Conservation (phyloP, 805 yeast species). For the Grigorovia transvaalensis region DNA sequence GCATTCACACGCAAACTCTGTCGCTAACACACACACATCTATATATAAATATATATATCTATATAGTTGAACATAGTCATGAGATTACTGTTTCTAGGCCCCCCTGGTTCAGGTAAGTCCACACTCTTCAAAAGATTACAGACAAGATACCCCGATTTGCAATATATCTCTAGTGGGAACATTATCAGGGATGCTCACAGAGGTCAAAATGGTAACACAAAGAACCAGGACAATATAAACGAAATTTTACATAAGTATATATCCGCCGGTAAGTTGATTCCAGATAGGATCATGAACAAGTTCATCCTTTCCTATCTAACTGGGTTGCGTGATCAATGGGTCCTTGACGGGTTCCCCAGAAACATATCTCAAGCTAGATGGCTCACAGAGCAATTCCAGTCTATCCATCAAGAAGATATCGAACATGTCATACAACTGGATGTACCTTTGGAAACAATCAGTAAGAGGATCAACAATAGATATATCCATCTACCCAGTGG, state of each 20-base stretch:
- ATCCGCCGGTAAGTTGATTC: conserved; percentile 52
- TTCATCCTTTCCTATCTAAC: conserved; percentile 30
- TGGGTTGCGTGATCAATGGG: conserved; percentile 45
- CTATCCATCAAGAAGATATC: conserved; percentile 32
- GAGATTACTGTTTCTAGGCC: conserved; percentile 70
- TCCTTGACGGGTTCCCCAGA: conserved; percentile 89
- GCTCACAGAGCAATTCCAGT: conserved; percentile 36
- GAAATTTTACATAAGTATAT: not conserved
- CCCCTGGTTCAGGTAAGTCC: conserved; percentile 95
- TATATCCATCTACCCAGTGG: conserved; percentile 83
- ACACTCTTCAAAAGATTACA: conserved; percentile 66
- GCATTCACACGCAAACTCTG: no score
- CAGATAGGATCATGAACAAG: conserved; percentile 57
- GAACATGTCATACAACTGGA: conserved; percentile 78
- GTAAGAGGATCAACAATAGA: conserved; percentile 72
- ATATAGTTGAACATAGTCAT: conserved; percentile 31
- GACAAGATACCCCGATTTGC: conserved; percentile 40
- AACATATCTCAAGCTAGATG: conserved; percentile 61
- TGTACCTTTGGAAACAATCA: conserved; percentile 76
- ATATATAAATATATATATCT: not conserved
- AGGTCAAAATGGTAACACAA: no score
- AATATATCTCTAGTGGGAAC: conserved; percentile 76
- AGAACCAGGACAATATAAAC: not conserved
- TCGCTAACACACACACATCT: not conserved
- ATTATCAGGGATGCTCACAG: conserved; percentile 38